phyloP scores from a whole-genome alignment of 495 filamentous ascomycete species.

The Daldinia bambusicola region DNA sequence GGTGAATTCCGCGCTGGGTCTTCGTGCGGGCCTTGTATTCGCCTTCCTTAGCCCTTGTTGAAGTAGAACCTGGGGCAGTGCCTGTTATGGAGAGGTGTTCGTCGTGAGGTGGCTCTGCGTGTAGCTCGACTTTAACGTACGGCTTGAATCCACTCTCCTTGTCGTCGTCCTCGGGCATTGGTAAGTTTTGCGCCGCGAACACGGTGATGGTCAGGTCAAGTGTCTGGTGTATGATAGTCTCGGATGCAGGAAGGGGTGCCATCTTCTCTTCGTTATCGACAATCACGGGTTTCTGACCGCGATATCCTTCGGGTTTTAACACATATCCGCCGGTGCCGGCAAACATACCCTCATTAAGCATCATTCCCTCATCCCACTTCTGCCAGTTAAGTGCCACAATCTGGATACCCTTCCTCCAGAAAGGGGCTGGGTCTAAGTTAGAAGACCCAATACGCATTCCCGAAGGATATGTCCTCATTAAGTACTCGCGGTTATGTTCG shows the following conservation, averaged over 20 bases:
- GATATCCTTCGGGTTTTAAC: conserved; percentile 75
- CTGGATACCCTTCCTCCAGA: conserved; percentile 91
- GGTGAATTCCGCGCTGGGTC: conserved; percentile 67
- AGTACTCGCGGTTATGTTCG: conserved; percentile 79
- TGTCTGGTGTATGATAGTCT: conserved; percentile 55
- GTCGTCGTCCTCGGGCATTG: conserved; percentile 62
- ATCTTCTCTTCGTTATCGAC: conserved; percentile 14
- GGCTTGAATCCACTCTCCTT: conserved; percentile 72
- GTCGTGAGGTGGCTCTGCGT: conserved; percentile 73
- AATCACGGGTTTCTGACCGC: conserved; percentile 37
- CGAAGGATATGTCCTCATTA: conserved; percentile 91
- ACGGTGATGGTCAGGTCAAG: conserved; percentile 66
- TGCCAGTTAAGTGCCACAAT: conserved; percentile 97
- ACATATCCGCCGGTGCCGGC: conserved; percentile 81
- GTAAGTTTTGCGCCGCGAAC: conserved; percentile 66
- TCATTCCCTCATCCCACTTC: conserved; percentile 88
- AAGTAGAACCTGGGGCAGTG: conserved; percentile 27
- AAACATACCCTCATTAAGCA: conserved; percentile 97
- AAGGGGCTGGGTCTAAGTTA: conserved; percentile 82
- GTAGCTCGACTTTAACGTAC: conserved; percentile 84
- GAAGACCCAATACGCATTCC: conserved; percentile 84
- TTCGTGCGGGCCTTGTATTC: conserved; percentile 79
- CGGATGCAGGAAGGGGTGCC: conserved; percentile 39
- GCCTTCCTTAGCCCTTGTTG: conserved; percentile 59
- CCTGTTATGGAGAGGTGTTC: conserved; percentile 35